Evolutionary conservation across 306 rosid genomes (phyloP).

Genomic region (Prunus fruticosa): DNA sequence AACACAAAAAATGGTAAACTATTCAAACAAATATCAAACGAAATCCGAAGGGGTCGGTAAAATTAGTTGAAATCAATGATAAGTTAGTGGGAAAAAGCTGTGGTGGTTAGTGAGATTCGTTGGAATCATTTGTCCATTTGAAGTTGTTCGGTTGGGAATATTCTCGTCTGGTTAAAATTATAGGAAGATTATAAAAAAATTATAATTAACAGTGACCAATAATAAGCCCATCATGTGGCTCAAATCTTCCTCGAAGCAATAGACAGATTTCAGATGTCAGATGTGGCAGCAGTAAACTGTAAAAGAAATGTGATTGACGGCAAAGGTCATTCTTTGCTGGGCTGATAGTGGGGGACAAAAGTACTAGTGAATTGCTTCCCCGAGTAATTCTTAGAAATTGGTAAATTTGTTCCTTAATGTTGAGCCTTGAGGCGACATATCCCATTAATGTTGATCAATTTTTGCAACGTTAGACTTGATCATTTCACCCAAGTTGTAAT

Average conservation of each 20-base stretch:
- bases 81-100: conserved; percentile 54
- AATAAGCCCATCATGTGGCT: conserved; percentile 20
- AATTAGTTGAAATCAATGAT: conserved; percentile 39
- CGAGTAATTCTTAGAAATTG: neutral
- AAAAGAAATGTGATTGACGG: conserved; percentile 4
- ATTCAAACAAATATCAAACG: neutral
- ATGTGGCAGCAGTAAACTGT: neutral
- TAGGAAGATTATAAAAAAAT: neutral
- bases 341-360: neutral
- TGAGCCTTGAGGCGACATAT: neutral
- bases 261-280: neutral
- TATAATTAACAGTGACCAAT: neutral
- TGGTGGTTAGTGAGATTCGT: conserved; percentile 10
- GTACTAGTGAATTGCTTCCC: neutral
- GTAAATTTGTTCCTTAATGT: neutral
- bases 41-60: conserved; percentile 14
- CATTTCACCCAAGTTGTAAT: neutral
- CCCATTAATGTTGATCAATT: neutral
- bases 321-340: conserved; percentile 2
- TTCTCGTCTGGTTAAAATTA: conserved; percentile 33
- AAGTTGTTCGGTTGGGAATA: conserved; percentile 28
- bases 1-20: too few species aligned
- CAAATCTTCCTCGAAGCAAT: neutral
- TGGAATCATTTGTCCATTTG: conserved; percentile 29
- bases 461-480: neutral